Evolutionary conservation across 2,329 filamentous ascomycete genomes (phyloP).

Genomic region (Hymenoscyphus repandus): DNA sequence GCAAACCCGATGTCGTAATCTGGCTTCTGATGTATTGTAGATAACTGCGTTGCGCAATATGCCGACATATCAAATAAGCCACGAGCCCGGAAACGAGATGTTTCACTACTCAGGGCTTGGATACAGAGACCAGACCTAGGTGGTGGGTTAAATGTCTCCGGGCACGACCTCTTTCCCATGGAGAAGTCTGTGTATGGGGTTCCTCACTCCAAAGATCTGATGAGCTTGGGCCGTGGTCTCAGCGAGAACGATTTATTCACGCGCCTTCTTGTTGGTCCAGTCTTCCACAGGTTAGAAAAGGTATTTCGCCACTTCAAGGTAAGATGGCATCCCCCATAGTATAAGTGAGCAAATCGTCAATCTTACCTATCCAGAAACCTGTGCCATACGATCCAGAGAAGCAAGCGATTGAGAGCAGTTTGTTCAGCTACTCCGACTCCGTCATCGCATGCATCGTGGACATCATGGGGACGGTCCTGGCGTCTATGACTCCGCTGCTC

Average conservation of each 20-base stretch:
- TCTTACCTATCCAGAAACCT: slow-evolving; percentile 1
- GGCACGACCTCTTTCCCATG: slow-evolving; percentile 2
- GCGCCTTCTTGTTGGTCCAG: slow-evolving; percentile 6
- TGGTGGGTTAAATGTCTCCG: slow-evolving; percentile 5
- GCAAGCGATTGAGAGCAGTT: background rate
- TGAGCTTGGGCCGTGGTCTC: slow-evolving; percentile 2
- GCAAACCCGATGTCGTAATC: background rate
- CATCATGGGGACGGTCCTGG: slow-evolving; percentile 18
- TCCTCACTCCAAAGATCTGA: background rate
- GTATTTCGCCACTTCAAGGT: slow-evolving; percentile 2
- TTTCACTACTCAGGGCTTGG: slow-evolving; percentile 7
- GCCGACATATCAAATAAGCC: background rate
- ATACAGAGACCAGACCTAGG: slow-evolving; percentile 6
- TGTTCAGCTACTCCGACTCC: slow-evolving; percentile 2
- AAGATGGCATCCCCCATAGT: background rate
- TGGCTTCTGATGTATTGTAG: slow-evolving; percentile 1
- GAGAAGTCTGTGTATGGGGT: slow-evolving; percentile 3
- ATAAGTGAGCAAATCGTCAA: too few relatives aligned
- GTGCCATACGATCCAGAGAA: slow-evolving; percentile 1
- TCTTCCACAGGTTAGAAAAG: slow-evolving; percentile 3
- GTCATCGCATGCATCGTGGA: background rate
- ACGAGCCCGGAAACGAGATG: slow-evolving; percentile 3
- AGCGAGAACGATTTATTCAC: slow-evolving; percentile 11
- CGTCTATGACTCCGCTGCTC: slow-evolving; percentile 18
- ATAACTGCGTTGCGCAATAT: slow-evolving; percentile 3